These are phyloP conservation scores for Leucocoprinus leucothites DNA, from an alignment of 768 basidiomycete species.

Conservation along the genomic window DNA sequence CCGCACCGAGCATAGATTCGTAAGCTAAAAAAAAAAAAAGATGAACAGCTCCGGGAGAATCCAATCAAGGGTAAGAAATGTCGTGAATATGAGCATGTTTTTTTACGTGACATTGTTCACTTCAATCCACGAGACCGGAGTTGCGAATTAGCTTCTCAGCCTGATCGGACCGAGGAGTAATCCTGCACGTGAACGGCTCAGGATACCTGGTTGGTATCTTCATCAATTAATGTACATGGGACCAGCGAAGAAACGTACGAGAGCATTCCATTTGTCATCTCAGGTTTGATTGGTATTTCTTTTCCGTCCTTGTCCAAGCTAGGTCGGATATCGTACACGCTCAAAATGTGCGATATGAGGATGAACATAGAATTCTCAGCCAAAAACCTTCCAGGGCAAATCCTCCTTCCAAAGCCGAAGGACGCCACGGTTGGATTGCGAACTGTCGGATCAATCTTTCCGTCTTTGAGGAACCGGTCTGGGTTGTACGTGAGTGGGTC, in stretches of 20 bases:
- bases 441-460: slow-evolving; percentile 6
- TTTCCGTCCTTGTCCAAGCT: slow-evolving; percentile 3
- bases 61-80: too few species aligned
- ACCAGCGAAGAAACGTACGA: background rate
- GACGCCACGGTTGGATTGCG: slow-evolving; percentile 5
- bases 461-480: slow-evolving; percentile 13
- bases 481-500: slow-evolving; percentile 9
- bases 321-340: background rate
- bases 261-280: slow-evolving; percentile 4
- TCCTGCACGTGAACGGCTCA: slow-evolving; percentile 5
- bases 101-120: too few species aligned
- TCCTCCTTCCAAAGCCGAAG: slow-evolving; percentile 9
- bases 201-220: background rate
- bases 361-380: background rate
- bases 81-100: too few species aligned
- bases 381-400: slow-evolving; percentile 8
- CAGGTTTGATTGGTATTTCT: background rate
- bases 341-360: background rate
- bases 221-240: background rate
- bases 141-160: background rate
- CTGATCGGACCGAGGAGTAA: slow-evolving; percentile 1
- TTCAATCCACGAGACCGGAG: background rate
- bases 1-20: too few species aligned
- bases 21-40: too few species aligned
- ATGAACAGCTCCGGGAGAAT: too few species aligned